These are phyloP conservation scores for Capronia epimyces DNA, from an alignment of 2,329 filamentous ascomycete species.

Conservation along the genomic window DNA sequence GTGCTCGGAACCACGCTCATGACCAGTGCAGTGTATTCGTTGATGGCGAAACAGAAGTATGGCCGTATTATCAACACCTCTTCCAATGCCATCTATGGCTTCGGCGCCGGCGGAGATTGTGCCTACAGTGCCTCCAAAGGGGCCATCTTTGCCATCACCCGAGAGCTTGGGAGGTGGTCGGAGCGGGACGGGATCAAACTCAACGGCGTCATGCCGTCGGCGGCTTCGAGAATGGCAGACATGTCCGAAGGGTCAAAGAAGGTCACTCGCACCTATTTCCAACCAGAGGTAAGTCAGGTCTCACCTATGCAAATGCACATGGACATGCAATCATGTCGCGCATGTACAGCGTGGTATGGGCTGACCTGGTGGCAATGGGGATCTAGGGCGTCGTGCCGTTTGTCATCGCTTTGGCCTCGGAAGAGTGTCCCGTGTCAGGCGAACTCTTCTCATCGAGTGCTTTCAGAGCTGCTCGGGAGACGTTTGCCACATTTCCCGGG, in stretches of 20 bases:
- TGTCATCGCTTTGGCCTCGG: conserved; percentile 7
- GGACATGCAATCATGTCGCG: too few species aligned
- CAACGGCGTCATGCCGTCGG: conserved; percentile 15
- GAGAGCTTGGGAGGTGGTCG: conserved; percentile 58
- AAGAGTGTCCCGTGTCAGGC: conserved; percentile 15
- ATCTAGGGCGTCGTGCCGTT: conserved; percentile 13
- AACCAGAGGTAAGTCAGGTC: conserved; percentile 10
- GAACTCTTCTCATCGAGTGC: conserved; percentile 14
- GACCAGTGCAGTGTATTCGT: conserved; percentile 11
- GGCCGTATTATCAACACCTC: conserved; percentile 13
- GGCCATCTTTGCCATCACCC: conserved; percentile 80
- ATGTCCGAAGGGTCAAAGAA: conserved; percentile 15
- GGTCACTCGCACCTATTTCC: conserved; percentile 11
- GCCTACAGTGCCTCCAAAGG: conserved; percentile 94
- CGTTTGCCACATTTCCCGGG: conserved; percentile 14
- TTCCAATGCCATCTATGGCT: conserved; percentile 27
- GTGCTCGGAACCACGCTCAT: conserved; percentile 12
- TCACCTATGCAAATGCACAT: too few species aligned
- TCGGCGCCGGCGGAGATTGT: conserved; percentile 17
- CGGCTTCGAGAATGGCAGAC: conserved; percentile 16
- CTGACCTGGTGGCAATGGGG: background rate
- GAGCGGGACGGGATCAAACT: conserved; percentile 15
- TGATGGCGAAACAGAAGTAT: conserved; percentile 16
- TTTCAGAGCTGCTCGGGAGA: conserved; percentile 11
- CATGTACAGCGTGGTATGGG: background rate